These are phyloP conservation scores for Shiraia sp. DNA, from an alignment of 2,329 filamentous ascomycete species.

Conservation along the genomic window DNA sequence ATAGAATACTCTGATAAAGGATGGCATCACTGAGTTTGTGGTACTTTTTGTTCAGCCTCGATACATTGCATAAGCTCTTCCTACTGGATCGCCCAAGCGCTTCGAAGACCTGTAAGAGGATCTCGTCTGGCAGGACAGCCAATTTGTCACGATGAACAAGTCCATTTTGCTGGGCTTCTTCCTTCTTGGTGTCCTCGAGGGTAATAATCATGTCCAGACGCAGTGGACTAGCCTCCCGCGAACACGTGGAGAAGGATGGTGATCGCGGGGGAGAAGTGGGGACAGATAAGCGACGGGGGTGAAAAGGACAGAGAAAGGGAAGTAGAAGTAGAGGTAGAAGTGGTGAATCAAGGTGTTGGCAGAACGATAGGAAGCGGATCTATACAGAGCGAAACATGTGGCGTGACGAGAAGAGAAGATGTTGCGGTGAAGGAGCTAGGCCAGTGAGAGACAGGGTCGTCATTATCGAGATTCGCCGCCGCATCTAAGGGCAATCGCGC, in stretches of 20 bases:
- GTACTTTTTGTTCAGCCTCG: slow-evolving; percentile 33
- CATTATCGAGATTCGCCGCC: too few relatives aligned
- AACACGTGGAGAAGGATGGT: slow-evolving; percentile 15
- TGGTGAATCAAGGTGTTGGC: slow-evolving; percentile 13
- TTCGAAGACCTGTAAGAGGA: slow-evolving; percentile 39
- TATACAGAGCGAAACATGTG: not conserved
- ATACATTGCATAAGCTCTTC: slow-evolving; percentile 34
- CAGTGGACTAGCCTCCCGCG: slow-evolving; percentile 3
- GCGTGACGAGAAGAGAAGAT: not conserved
- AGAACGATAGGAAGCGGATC: slow-evolving; percentile 1
- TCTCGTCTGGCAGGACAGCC: slow-evolving; percentile 31
- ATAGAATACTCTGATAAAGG: slow-evolving; percentile 37
- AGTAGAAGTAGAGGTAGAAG: not conserved
- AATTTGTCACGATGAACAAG: slow-evolving; percentile 13
- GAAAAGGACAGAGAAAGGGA: not conserved
- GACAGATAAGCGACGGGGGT: not conserved
- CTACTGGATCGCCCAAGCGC: slow-evolving; percentile 27
- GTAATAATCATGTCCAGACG: slow-evolving; percentile 1
- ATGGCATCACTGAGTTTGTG: slow-evolving; percentile 37
- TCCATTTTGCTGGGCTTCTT: not conserved
- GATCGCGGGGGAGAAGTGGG: slow-evolving; percentile 2
- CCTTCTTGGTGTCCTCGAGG: not conserved
- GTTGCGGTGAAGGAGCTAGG: slow-evolving; percentile 5
- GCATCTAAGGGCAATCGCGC: too few relatives aligned
- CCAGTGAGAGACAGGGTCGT: slow-evolving; percentile 2